phyloP scores from a whole-genome alignment of 2,329 filamentous ascomycete species.

The Talaromyces sp. region DNA sequence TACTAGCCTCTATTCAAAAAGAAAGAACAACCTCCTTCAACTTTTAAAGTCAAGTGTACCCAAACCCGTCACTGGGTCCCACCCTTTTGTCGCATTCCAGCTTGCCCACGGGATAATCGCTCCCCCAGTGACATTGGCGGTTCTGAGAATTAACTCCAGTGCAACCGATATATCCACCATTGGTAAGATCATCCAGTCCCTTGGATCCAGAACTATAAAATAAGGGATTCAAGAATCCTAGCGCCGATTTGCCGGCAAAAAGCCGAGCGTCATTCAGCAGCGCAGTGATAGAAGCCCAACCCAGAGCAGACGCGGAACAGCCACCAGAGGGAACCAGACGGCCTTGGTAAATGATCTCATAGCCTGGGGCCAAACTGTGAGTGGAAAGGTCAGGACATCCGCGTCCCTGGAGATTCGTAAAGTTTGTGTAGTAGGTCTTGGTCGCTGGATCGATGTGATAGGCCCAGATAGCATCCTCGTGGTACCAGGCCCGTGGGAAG shows the following conservation, averaged over 20 bases:
- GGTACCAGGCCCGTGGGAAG: slow-evolving; percentile 31
- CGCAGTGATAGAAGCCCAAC: slow-evolving; percentile 54
- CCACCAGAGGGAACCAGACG: slow-evolving; percentile 24
- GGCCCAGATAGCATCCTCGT: slow-evolving; percentile 25
- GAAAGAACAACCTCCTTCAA: background rate
- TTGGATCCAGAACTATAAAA: slow-evolving; percentile 43
- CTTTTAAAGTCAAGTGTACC: slow-evolving; percentile 20
- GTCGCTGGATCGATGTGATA: slow-evolving; percentile 27
- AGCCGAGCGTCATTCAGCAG: slow-evolving; percentile 59
- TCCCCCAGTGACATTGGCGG: background rate
- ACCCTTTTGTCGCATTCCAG: slow-evolving; percentile 15
- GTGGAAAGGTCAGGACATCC: slow-evolving; percentile 38
- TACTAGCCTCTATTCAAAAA: background rate
- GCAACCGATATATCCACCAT: slow-evolving; percentile 44
- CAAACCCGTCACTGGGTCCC: slow-evolving; percentile 27
- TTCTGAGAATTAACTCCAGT: slow-evolving; percentile 31
- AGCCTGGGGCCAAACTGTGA: slow-evolving; percentile 16
- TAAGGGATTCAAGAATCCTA: slow-evolving; percentile 59
- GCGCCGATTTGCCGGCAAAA: slow-evolving; percentile 41
- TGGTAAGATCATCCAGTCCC: slow-evolving; percentile 44
- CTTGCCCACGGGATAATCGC: background rate
- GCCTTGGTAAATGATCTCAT: background rate
- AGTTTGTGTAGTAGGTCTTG: slow-evolving; percentile 20
- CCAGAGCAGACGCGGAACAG: slow-evolving; percentile 50
- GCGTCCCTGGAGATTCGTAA: slow-evolving; percentile 27